Base-by-base conservation (phyloP, 179 eudicot genomes). In the Spergularia azorica region DNA sequence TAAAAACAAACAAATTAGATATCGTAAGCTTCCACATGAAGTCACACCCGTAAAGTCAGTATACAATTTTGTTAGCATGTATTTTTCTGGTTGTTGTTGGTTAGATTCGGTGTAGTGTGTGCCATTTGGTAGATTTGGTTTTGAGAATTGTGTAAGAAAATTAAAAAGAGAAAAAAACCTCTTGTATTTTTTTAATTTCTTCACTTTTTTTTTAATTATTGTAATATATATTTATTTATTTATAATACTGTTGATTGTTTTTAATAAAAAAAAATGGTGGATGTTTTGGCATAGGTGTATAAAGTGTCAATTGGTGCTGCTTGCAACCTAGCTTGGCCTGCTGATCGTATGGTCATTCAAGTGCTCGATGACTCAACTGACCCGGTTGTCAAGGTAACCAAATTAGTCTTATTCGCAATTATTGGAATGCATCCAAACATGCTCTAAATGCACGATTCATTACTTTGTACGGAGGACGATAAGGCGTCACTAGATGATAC, bases 321-420 rank as follows among this genome's bases (percentile, higher is more conserved):
- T 15, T 91, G 96, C 67, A 90, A 87, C 72, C 85, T 91, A 1
- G 86, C 93, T 17, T 91, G 96, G 96, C 96, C 96, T 18, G 77
- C 89, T 9, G 96, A 91, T 86, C 91, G 96, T 1, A 70, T 91
- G 68, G 87, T 88, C 72, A 88, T 91, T 78, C 96, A 91, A 87
- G 96, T 91, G 72, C 92, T 91, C 32, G 96, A 91, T 80, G 96
- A 91, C 67, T 91, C 96, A 15, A 91, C 96, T 50, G 93, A 91
- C 79, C 91, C 85, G 0, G 78, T 74, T 6, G 55, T 91, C 78
- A 91, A 91, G 96, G 96, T 91, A 84, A 70, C 69, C 43, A 8
- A 14, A 43, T 61, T 36, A 9, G 12, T 9, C 64, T 52, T 6
- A 8, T 12, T 20, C 21, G 10, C 39, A 11, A 48, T 68, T 17